Percentiles rank a stretch among this genome's conserved stretches.
phyloP scores from a whole-genome alignment of 1,284 basidiomycete genomes.

The Exsudoporus floridanus region DNA sequence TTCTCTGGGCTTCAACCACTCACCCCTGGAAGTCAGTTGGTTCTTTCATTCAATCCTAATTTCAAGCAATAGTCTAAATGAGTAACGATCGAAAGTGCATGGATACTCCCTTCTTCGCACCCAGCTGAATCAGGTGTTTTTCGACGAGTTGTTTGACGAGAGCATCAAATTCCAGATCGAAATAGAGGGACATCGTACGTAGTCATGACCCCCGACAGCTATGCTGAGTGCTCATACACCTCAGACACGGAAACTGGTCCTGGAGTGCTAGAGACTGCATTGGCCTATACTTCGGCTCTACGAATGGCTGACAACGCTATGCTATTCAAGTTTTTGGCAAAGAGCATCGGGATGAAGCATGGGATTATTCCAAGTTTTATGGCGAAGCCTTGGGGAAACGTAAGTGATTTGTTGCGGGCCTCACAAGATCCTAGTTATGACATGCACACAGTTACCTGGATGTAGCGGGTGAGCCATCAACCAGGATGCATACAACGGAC shows the following conservation, averaged over 20 bases:
- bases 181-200: constrained; percentile 90
- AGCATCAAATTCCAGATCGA: constrained; percentile 73
- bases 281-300: constrained; percentile 83
- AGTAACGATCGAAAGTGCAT: constrained; percentile 61
- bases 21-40: constrained; percentile 83
- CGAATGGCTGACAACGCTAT: constrained; percentile 95
- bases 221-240: constrained; percentile 1
- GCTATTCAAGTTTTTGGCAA: constrained; percentile 90
- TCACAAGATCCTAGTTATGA: constrained; percentile 1
- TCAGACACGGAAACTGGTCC: constrained; percentile 95
- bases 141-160: constrained; percentile 84
- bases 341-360: constrained; percentile 88
- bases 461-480: constrained; percentile 73
- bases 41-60: neutral
- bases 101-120: constrained; percentile 90
- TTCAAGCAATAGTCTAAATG: constrained; percentile 6
- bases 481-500: neutral
- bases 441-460: constrained; percentile 68
- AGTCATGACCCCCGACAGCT: neutral
- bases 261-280: constrained; percentile 90
- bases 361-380: constrained; percentile 94
- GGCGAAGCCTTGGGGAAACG: constrained; percentile 95
- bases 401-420: constrained; percentile 40
- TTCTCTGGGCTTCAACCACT: constrained; percentile 75
- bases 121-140: constrained; percentile 87